Percentiles rank a stretch among this genome's conserved stretches.
These are phyloP conservation scores for Puccinia polysora DNA, from an alignment of 1,284 basidiomycete genomes.

Conservation along the genomic window DNA sequence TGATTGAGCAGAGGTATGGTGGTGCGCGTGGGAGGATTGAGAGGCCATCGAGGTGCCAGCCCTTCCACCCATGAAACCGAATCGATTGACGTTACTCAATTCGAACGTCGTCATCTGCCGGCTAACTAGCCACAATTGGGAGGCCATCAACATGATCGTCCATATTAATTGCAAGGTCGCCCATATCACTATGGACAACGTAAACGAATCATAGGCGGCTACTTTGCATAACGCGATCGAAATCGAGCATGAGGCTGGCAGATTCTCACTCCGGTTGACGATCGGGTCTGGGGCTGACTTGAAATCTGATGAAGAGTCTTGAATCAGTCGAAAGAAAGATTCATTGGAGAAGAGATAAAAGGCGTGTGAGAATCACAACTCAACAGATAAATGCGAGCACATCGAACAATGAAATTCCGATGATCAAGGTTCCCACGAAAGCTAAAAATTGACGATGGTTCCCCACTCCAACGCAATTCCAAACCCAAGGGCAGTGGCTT, in stretches of 20 bases:
- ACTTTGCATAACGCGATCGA: constrained; percentile 63
- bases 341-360: constrained; percentile 53
- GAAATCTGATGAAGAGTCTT: constrained; percentile 50
- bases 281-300: constrained; percentile 55
- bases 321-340: constrained; percentile 51
- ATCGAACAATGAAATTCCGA: constrained; percentile 74
- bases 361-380: constrained; percentile 51
- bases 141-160: constrained; percentile 78
- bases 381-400: constrained; percentile 75
- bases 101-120: constrained; percentile 95
- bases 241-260: constrained; percentile 64
- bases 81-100: constrained; percentile 87
- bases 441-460: constrained; percentile 93
- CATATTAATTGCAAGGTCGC: constrained; percentile 84
- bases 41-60: constrained; percentile 26
- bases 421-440: constrained; percentile 77
- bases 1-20: constrained; percentile 24
- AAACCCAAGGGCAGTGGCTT: constrained; percentile 98
- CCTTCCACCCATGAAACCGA: constrained; percentile 88
- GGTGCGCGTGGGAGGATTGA: constrained; percentile 36
- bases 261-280: constrained; percentile 56
- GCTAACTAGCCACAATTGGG: constrained; percentile 85
- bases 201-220: constrained; percentile 66
- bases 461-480: constrained; percentile 93
- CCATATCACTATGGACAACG: constrained; percentile 76